Base-by-base conservation (phyloP, 257 asterid species). In the Leonotis leonurus region DNA sequence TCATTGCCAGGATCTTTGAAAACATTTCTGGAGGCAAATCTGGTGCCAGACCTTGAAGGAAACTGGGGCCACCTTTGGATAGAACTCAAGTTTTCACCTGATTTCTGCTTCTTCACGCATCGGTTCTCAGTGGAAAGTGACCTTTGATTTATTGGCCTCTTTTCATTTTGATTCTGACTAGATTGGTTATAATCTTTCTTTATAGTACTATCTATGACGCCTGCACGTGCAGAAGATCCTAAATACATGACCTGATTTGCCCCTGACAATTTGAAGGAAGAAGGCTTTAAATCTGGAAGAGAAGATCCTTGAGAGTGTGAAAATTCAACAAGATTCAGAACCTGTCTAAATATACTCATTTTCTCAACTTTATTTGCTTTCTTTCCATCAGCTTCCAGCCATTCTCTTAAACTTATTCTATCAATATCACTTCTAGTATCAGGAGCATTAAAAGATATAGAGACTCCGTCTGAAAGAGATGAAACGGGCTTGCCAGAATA, bases 271-370 rank as follows among this genome's bases (percentile, higher is more conserved):
- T 78, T 92, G 83, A 92, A 79, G 83, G 75, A 77, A 50, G 97
- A 89, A 69, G 99, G 97, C 39, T 82, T 72, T 78, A 92, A 67
- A 48, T 80, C 88, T 70, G 74, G 84, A 45, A 92, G 75, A 37
- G 71, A 57, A 56, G 77, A 59, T 74, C 97, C 97, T 64, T 74
- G 89, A 56, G 83, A 75, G 71, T 89, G 99, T 4, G 86, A 76
- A 58, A 78, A 32, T 57, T 89, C 88, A 60, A 92, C 99, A 71
- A 92, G 69, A 81, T 75, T 80, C 63, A 92, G 77, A 71, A 92
- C 76, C 74, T 83, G 93, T 72, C 79, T 78, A 68, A 92, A 92
- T 73, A 92, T 82, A 53, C 61, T 74, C 81, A 89, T 70, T 64
- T 86, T 87, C 75, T 78, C 77, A 48, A 40, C 78, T 81, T 84